Percentiles rank a stretch among this genome's conserved stretches.
These are phyloP conservation scores for Phialemoniopsis sp. DNA, from an alignment of 2,329 filamentous ascomycete genomes.

Conservation along the genomic window DNA sequence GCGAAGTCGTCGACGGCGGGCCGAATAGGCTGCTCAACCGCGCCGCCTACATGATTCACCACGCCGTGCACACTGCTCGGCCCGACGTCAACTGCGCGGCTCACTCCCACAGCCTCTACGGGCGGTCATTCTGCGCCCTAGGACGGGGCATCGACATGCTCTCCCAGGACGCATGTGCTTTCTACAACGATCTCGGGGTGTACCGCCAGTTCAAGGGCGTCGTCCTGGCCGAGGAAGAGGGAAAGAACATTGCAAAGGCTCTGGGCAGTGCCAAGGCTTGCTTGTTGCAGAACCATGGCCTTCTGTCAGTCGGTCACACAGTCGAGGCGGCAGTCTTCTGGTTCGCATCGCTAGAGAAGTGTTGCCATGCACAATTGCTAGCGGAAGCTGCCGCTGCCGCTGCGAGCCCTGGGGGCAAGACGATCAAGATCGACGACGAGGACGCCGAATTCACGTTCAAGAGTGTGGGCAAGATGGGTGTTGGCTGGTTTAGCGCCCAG, in stretches of 20 bases:
- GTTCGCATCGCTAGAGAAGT: conserved; percentile 54
- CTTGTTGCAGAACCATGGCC: conserved; percentile 56
- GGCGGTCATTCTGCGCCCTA: conserved; percentile 50
- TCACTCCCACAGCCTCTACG: conserved; percentile 42
- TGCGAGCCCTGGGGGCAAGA: too few relatives aligned
- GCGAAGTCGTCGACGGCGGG: conserved; percentile 61
- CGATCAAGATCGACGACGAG: conserved; percentile 62
- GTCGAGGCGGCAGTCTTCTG: conserved; percentile 60
- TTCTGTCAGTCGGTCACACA: conserved; percentile 54
- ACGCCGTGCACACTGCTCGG: conserved; percentile 39
- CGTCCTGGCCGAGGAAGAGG: conserved; percentile 52
- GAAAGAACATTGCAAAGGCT: conserved; percentile 45
- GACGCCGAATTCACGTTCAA: conserved; percentile 67
- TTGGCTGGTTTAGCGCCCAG: conserved; percentile 69
- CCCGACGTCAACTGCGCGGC: conserved; percentile 44
- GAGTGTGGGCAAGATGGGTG: conserved; percentile 54
- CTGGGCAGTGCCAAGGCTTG: conserved; percentile 44
- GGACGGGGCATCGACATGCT: conserved; percentile 57
- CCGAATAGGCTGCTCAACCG: conserved; percentile 21
- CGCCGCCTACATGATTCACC: conserved; percentile 42
- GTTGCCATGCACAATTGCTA: conserved; percentile 53
- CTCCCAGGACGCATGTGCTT: conserved; percentile 52
- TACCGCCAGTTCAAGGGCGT: conserved; percentile 53
- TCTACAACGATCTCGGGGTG: conserved; percentile 37
- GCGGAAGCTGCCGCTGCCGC: conserved; percentile 57